A percentile compares a stretch with the other conserved stretches of the same genome.
These are phyloP conservation scores for Quercus ilex DNA, from an alignment of 306 rosid species.

Conservation along the genomic window DNA sequence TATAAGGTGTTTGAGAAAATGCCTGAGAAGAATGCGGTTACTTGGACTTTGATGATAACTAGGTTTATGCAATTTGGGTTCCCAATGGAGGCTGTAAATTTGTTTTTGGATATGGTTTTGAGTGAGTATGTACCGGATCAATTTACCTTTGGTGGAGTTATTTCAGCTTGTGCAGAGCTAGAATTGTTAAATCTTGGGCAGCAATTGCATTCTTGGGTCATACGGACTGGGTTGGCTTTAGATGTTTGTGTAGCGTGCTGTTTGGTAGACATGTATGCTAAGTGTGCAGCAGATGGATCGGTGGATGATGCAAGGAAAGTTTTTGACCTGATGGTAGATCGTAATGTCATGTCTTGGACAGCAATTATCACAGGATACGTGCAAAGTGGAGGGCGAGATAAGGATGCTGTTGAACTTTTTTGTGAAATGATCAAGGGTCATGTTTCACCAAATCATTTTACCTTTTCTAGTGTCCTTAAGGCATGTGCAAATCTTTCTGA, in stretches of 20 bases:
- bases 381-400: constrained; percentile 32
- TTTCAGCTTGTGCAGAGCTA: constrained; percentile 43
- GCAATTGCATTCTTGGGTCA: constrained; percentile 55
- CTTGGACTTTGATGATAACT: constrained; percentile 67
- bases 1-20: constrained; percentile 51
- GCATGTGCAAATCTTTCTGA: constrained; percentile 51
- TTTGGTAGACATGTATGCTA: constrained; percentile 58
- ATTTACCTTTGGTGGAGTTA: constrained; percentile 42
- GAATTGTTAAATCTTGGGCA: constrained; percentile 37
- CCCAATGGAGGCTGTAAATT: constrained; percentile 31
- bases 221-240: constrained; percentile 37
- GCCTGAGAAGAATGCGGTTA: constrained; percentile 45
- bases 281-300: constrained; percentile 37
- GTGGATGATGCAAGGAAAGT: constrained; percentile 37
- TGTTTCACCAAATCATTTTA: constrained; percentile 52
- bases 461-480: constrained; percentile 48
- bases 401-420: constrained; percentile 45
- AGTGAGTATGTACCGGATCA: constrained; percentile 37
- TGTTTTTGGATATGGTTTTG: constrained; percentile 38
- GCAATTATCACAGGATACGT: constrained; percentile 47
- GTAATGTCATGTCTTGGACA: constrained; percentile 66
- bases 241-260: constrained; percentile 57
- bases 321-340: constrained; percentile 38
- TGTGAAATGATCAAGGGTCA: constrained; percentile 33
- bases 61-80: constrained; percentile 44